These are phyloP conservation scores for Volvox carteri DNA, from an alignment of 163 green algal genomes.

Conservation along the genomic window DNA sequence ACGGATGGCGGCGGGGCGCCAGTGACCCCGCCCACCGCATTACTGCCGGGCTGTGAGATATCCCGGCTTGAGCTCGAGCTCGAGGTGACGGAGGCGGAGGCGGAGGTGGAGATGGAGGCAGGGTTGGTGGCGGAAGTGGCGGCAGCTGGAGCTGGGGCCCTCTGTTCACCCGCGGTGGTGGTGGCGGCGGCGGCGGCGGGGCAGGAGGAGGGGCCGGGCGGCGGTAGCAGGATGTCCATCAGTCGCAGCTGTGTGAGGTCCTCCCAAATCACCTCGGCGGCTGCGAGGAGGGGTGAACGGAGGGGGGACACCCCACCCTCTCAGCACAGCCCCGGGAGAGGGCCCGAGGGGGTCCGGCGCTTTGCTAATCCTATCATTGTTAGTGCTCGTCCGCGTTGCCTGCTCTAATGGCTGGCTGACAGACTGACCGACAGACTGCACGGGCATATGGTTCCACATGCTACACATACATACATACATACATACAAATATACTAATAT, in stretches of 20 bases:
- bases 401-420: too few relatives aligned
- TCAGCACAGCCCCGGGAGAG: too few relatives aligned
- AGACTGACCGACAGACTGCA: too few relatives aligned
- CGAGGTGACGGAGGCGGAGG: neutral
- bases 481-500: neutral
- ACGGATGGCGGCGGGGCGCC: too few relatives aligned
- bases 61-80: too few relatives aligned
- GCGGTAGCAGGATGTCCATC: constrained; percentile 15
- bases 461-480: neutral
- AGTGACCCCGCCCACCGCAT: too few relatives aligned
- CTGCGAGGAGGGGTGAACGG: constrained; percentile 11
- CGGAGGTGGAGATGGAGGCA: neutral
- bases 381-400: too few relatives aligned
- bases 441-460: too few relatives aligned
- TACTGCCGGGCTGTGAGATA: too few relatives aligned
- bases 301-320: neutral
- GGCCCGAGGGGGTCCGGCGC: too few relatives aligned
- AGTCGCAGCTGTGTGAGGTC: neutral
- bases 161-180: neutral
- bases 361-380: too few relatives aligned
- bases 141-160: neutral
- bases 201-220: neutral
- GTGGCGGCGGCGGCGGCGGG: neutral
- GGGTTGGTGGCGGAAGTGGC: neutral
- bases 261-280: constrained; percentile 31